phyloP scores from a whole-genome alignment of 345 rosid genomes.

The Fremontodendron californicum region DNA sequence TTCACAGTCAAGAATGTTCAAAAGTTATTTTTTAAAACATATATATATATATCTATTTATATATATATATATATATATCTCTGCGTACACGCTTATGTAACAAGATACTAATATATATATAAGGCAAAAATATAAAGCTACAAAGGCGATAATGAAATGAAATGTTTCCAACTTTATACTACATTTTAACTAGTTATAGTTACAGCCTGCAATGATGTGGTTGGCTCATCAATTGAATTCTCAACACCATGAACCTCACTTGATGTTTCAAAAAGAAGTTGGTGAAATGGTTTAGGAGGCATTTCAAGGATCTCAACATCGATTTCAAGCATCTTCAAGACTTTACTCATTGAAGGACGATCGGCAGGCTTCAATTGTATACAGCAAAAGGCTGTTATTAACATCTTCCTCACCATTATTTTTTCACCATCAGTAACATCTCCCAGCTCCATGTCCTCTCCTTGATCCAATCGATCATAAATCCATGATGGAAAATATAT shows the following conservation, averaged over 20 bases:
- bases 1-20: too few relatives aligned
- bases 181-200: too few relatives aligned
- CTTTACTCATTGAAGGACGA: not conserved
- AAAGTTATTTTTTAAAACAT: too few relatives aligned
- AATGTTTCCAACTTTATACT: too few relatives aligned
- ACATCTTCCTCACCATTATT: not conserved
- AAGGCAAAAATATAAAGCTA: too few relatives aligned
- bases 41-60: too few relatives aligned
- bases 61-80: too few relatives aligned
- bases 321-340: not conserved
- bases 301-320: not conserved
- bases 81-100: too few relatives aligned
- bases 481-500: not conserved
- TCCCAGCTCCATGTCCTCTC: not conserved
- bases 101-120: too few relatives aligned
- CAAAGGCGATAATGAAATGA: too few relatives aligned
- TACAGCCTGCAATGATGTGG: not conserved
- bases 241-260: not conserved
- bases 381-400: not conserved
- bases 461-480: not conserved
- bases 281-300: slow-evolving; percentile 2
- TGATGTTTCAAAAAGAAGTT: not conserved
- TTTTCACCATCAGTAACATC: not conserved
- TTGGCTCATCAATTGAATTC: not conserved
- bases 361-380: not conserved